Conservation (phyloP, 352 stramenopile genomes). For the Phytophthora ohioensis region DNA sequence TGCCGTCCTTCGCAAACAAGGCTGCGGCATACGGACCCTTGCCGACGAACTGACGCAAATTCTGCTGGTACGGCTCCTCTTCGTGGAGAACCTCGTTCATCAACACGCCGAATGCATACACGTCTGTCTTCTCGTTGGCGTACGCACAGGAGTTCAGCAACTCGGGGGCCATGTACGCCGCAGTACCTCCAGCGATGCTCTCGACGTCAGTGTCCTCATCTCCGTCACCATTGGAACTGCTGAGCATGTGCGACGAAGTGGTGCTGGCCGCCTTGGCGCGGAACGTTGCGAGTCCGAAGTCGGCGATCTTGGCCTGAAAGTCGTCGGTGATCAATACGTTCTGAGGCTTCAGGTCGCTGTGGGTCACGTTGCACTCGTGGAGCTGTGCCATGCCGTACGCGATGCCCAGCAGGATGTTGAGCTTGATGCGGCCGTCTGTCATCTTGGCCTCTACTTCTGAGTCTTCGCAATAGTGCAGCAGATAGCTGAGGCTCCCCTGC, state of each 20-base stretch:
- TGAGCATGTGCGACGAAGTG: slow-evolving; percentile 45
- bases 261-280: slow-evolving; percentile 37
- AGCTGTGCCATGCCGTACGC: slow-evolving; percentile 47
- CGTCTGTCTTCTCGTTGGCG: slow-evolving; percentile 47
- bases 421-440: slow-evolving; percentile 51
- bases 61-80: slow-evolving; percentile 52
- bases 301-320: slow-evolving; percentile 83
- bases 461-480: slow-evolving; percentile 49
- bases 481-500: slow-evolving; percentile 41
- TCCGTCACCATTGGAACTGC: slow-evolving; percentile 8
- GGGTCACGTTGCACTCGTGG: slow-evolving; percentile 52
- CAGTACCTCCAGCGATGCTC: slow-evolving; percentile 48
- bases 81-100: slow-evolving; percentile 58
- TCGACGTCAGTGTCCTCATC: slow-evolving; percentile 39
- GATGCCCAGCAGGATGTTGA: slow-evolving; percentile 44
- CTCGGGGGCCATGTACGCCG: slow-evolving; percentile 65
- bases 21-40: slow-evolving; percentile 44
- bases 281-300: slow-evolving; percentile 68
- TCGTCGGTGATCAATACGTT: slow-evolving; percentile 75
- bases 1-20: slow-evolving; percentile 39
- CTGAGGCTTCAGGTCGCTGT: slow-evolving; percentile 72
- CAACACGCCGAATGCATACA: slow-evolving; percentile 53
- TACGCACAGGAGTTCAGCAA: slow-evolving; percentile 34
- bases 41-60: slow-evolving; percentile 43
- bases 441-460: slow-evolving; percentile 44